Percentiles rank a stretch among this genome's conserved stretches.
Conservation (phyloP, 495 filamentous ascomycete species). For the Choiromyces venosus region DNA sequence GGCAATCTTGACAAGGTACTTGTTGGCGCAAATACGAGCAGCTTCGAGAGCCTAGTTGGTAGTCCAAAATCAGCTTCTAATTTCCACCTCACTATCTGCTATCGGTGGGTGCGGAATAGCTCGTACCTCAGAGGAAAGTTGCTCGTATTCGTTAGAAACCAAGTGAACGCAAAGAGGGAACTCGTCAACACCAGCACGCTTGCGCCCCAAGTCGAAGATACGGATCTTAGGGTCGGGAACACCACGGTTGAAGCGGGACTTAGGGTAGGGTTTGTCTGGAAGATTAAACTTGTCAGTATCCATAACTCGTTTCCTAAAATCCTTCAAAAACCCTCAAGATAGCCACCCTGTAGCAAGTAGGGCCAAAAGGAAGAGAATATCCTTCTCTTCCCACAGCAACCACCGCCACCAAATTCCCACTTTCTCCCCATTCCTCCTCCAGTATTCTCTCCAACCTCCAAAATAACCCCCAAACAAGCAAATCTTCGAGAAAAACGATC, state of each 20-base stretch:
- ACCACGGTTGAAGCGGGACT: conserved; percentile 99
- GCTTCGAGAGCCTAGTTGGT: conserved; percentile 71
- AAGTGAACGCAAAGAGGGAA: conserved; percentile 98
- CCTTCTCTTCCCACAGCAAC: not conserved
- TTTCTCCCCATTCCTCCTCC: not conserved
- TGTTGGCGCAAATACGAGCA: conserved; percentile 99
- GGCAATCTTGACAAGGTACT: conserved; percentile 94
- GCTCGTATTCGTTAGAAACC: conserved; percentile 99
- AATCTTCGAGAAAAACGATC: conserved; percentile 53
- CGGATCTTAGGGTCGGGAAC: conserved; percentile 98
- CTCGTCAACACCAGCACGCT: conserved; percentile 96
- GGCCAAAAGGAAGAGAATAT: not conserved
- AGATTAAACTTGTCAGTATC: conserved; percentile 15
- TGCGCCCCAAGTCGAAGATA: conserved; percentile 99
- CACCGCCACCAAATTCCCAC: not conserved
- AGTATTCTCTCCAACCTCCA: conserved; percentile 6
- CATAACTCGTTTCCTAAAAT: not conserved
- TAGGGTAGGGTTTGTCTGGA: conserved; percentile 79
- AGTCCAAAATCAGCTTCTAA: conserved; percentile 11
- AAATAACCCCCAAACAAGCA: conserved; percentile 15
- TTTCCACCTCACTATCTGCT: not conserved
- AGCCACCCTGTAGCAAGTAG: not conserved
- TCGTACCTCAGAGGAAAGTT: conserved; percentile 79
- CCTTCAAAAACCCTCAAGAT: not conserved
- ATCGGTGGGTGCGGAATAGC: not conserved